These are phyloP conservation scores for Amphicarpaea edgeworthii DNA, from an alignment of 306 rosid species.

Conservation along the genomic window DNA sequence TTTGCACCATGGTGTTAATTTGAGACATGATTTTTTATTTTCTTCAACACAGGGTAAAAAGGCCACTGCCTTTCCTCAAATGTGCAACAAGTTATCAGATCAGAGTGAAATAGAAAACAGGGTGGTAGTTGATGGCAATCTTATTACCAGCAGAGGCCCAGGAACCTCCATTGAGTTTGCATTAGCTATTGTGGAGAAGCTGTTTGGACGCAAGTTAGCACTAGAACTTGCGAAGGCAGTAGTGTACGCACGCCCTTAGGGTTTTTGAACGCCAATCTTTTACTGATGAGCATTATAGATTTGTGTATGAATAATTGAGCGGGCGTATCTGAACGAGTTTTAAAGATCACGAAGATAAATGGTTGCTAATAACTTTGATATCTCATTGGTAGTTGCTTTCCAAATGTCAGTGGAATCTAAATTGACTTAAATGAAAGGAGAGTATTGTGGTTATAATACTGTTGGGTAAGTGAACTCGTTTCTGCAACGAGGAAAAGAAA, in stretches of 20 bases:
- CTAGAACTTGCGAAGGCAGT: slow-evolving; percentile 64
- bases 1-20: background rate
- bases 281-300: slow-evolving; percentile 17
- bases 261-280: slow-evolving; percentile 37
- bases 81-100: slow-evolving; percentile 76
- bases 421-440: background rate
- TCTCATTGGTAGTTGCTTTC: background rate
- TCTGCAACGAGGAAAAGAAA: too few species aligned
- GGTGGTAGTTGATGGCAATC: slow-evolving; percentile 84
- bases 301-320: slow-evolving; percentile 51
- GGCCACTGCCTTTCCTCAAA: slow-evolving; percentile 85
- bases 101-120: slow-evolving; percentile 77
- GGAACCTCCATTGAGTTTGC: slow-evolving; percentile 86
- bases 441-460: background rate
- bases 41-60: slow-evolving; percentile 64
- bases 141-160: slow-evolving; percentile 90
- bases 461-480: too few species aligned
- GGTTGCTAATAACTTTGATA: background rate
- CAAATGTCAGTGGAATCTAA: background rate
- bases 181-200: slow-evolving; percentile 81
- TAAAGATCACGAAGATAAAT: slow-evolving; percentile 18
- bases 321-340: slow-evolving; percentile 30
- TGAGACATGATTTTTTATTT: slow-evolving; percentile 21
- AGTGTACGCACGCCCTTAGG: slow-evolving; percentile 55
- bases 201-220: slow-evolving; percentile 68